Percentiles rank a stretch among this genome's conserved stretches.
These are phyloP conservation scores for Cyamopsis tetragonoloba DNA, from an alignment of 306 rosid genomes.

Conservation along the genomic window DNA sequence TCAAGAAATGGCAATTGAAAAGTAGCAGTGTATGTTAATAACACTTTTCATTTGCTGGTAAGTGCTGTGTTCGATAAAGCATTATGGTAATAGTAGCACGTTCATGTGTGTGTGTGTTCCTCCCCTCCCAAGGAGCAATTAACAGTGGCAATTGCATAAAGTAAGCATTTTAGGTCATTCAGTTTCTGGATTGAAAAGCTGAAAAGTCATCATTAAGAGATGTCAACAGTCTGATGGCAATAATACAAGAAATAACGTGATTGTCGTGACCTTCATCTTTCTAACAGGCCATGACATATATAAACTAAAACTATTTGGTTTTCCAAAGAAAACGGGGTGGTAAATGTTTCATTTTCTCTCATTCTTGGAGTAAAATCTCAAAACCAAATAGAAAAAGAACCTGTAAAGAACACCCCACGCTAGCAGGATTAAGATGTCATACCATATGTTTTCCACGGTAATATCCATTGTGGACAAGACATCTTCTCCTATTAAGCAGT, in stretches of 20 bases:
- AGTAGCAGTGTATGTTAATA: not conserved
- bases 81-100: not conserved
- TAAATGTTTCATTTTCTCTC: slow-evolving; percentile 57
- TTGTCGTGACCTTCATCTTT: not conserved
- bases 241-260: slow-evolving; percentile 5
- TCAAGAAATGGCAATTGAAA: not conserved
- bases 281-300: not conserved
- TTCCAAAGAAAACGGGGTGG: not conserved
- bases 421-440: slow-evolving; percentile 57
- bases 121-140: not conserved
- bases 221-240: not conserved
- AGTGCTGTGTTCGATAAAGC: not conserved
- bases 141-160: not conserved
- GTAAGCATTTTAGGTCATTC: not conserved
- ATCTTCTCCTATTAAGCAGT: slow-evolving; percentile 69
- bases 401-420: slow-evolving; percentile 92
- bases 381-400: slow-evolving; percentile 72
- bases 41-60: not conserved
- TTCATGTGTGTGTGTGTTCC: not conserved
- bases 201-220: slow-evolving; percentile 6
- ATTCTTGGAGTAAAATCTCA: slow-evolving; percentile 87
- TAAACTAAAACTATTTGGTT: not conserved
- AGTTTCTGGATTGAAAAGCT: not conserved
- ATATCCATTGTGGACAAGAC: slow-evolving; percentile 64
- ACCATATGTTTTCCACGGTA: slow-evolving; percentile 39